Percentiles rank a stretch among this genome's conserved stretches.
phyloP scores from a whole-genome alignment of 169 alveolate genomes.

The Plasmodium inui region DNA sequence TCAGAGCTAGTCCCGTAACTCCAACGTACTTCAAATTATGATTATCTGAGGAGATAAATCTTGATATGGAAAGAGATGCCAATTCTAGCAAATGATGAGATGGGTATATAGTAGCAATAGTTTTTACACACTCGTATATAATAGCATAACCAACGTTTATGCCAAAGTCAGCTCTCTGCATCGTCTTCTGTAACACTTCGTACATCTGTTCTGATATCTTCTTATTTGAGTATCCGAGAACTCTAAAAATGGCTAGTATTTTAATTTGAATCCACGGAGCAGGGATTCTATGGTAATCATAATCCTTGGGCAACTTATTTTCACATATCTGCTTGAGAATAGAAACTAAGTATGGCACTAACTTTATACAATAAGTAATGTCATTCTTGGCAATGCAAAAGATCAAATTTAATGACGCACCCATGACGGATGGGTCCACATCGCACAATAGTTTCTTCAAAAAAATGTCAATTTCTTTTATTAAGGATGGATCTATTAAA shows the following conservation, averaged over 20 bases:
- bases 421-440: slow-evolving; percentile 96
- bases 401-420: slow-evolving; percentile 91
- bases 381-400: slow-evolving; percentile 83
- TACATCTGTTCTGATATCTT: slow-evolving; percentile 91
- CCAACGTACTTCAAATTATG: slow-evolving; percentile 94
- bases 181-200: slow-evolving; percentile 89
- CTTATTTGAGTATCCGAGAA: slow-evolving; percentile 91
- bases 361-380: slow-evolving; percentile 88
- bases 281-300: slow-evolving; percentile 95
- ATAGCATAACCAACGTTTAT: slow-evolving; percentile 94
- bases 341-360: slow-evolving; percentile 90
- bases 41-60: slow-evolving; percentile 91
- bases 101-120: slow-evolving; percentile 92
- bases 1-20: slow-evolving; percentile 90
- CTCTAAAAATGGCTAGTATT: slow-evolving; percentile 86
- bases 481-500: slow-evolving; percentile 84
- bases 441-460: slow-evolving; percentile 93
- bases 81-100: slow-evolving; percentile 87
- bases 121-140: slow-evolving; percentile 94
- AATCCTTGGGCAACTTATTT: slow-evolving; percentile 92
- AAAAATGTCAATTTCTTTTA: slow-evolving; percentile 82
- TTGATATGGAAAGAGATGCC: slow-evolving; percentile 86
- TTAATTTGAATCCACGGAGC: slow-evolving; percentile 97
- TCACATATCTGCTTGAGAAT: slow-evolving; percentile 94
- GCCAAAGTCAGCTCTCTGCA: slow-evolving; percentile 90